These are phyloP conservation scores for Orbilia javanica DNA, from an alignment of 2,329 filamentous ascomycete species.

Conservation along the genomic window DNA sequence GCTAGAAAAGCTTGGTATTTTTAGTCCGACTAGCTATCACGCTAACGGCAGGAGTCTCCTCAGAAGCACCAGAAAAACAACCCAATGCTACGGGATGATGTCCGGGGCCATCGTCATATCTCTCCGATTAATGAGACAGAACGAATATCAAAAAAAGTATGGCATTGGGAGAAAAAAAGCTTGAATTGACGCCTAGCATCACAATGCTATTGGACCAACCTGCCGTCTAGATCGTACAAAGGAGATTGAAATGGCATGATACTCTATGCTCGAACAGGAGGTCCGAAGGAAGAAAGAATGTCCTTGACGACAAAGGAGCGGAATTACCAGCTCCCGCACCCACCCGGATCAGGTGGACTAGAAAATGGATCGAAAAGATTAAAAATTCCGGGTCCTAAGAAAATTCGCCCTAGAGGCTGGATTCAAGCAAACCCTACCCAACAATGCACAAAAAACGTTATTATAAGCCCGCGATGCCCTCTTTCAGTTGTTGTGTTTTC, in stretches of 20 bases:
- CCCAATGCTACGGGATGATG: background rate
- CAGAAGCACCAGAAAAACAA: background rate
- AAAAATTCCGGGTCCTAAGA: slow-evolving; percentile 30
- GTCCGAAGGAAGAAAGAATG: slow-evolving; percentile 13
- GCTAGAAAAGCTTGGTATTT: slow-evolving; percentile 29
- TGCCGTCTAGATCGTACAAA: background rate
- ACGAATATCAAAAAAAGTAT: slow-evolving; percentile 10
- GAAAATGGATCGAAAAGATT: slow-evolving; percentile 18
- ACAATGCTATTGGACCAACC: slow-evolving; percentile 9
- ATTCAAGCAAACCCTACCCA: background rate
- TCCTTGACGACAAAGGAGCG: slow-evolving; percentile 6
- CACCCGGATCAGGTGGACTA: slow-evolving; percentile 27
- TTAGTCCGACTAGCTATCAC: slow-evolving; percentile 9
- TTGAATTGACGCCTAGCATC: slow-evolving; percentile 10
- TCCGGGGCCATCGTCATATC: slow-evolving; percentile 15
- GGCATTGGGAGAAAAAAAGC: slow-evolving; percentile 8
- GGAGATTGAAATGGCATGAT: slow-evolving; percentile 9
- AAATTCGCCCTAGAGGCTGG: slow-evolving; percentile 36
- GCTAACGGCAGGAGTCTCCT: slow-evolving; percentile 1
- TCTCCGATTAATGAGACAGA: slow-evolving; percentile 23
- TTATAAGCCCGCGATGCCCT: slow-evolving; percentile 31
- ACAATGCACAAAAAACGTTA: slow-evolving; percentile 7
- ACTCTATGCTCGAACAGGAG: background rate
- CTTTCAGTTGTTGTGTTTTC: background rate
- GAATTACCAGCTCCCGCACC: slow-evolving; percentile 25